Evolutionary conservation across 1,284 basidiomycete species (phyloP), one percentile per base, ranked within the genome.

Genomic region (Lignosus rhinocerotis): DNA sequence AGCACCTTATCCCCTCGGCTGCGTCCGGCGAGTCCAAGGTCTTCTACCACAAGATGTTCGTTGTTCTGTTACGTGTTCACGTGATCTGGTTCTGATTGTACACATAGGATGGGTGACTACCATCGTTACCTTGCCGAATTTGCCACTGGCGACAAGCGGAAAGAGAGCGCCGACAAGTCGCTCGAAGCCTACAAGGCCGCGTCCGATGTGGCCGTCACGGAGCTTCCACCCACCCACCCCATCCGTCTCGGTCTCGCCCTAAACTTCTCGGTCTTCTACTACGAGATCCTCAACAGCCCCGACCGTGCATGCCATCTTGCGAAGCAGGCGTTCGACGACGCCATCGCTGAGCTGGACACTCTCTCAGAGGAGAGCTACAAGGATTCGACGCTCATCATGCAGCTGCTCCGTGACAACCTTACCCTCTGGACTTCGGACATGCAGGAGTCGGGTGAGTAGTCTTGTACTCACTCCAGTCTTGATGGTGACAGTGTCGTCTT

Each of bases 181-280:
- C 86, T 98, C 71, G 95, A 96, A 80, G 95, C 96, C 56, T 99
- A 99, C 92, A 99, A 99, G 90, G 93, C 94, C 66, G 96, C 96
- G 57, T 98, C 96, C 55, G 96, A 98, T 69, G 96, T 99, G 75
- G 96, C 96, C 68, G 90, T 96, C 68, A 96, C 92, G 54, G 96
- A 99, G 81, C 90, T 99, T 52, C 95, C 96, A 43, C 97, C 96
- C 31, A 99, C 96, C 70, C 97, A 99, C 84, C 96, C 96, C 69
- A 99, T 99, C 80, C 95, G 96, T 75, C 93, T 99, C 66, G 96
- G 96, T 79, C 93, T 99, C 59, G 97, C 96, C 51, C 86, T 99
- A 73, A 99, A 99, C 89, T 99, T 99, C 87, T 98, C 95, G 63
- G 96, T 99, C 60, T 99, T 99, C 86, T 99, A 99, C 89, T 99